Evolutionary conservation across 169 alveolate species (phyloP).

Genomic region (Toxoplasma gondii): DNA sequence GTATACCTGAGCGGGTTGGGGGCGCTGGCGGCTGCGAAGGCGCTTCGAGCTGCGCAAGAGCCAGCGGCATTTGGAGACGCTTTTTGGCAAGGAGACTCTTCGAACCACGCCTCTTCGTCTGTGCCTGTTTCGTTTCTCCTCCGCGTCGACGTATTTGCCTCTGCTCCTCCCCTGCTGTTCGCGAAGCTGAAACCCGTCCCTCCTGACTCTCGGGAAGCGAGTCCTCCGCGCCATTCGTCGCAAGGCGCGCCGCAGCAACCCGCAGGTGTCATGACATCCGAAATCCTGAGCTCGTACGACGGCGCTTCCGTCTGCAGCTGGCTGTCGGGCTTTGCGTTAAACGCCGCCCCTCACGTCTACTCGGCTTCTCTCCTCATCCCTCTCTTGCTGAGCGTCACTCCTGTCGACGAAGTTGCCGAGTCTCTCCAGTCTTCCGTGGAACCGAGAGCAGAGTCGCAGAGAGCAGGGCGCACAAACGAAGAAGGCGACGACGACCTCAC

Average conservation of each 20-base stretch:
- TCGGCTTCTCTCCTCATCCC: background rate
- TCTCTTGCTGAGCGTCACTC: background rate
- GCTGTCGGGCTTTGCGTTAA: background rate
- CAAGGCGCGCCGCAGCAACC: background rate
- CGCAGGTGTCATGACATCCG: background rate
- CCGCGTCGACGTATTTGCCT: background rate
- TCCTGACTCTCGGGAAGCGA: background rate
- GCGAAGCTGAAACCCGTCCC: background rate
- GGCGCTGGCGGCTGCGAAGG: background rate
- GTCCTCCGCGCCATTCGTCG: background rate
- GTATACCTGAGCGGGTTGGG: background rate
- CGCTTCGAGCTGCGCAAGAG: background rate
- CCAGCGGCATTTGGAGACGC: background rate
- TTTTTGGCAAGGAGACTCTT: background rate
- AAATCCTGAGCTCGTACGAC: background rate
- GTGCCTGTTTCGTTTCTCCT: background rate
- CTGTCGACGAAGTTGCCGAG: background rate
- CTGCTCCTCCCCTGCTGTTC: slow-evolving; percentile 12
- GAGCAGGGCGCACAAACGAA: background rate
- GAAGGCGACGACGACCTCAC: background rate
- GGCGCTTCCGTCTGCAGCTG: slow-evolving; percentile 34
- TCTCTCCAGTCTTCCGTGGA: background rate
- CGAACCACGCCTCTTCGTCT: background rate
- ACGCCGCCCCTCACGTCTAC: background rate
- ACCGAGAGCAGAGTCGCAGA: background rate